Conservation (phyloP, 257 asterid species). For the Nicotiana obtusifolia region DNA sequence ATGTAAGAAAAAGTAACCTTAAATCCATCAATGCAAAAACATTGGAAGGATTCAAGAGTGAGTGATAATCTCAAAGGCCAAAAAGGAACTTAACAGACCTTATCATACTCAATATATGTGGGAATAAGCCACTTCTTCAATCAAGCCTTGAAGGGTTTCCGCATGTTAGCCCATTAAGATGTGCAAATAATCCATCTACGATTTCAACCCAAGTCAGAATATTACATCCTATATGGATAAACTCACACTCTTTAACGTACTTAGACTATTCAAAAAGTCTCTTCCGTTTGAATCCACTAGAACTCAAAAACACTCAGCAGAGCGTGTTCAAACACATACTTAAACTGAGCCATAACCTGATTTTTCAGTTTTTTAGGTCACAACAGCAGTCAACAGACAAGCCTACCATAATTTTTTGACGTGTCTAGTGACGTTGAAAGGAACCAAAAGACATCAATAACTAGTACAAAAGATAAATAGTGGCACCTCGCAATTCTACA, state of each 20-base stretch:
- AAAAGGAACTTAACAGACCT: conserved; percentile 84
- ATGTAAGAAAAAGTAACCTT: conserved; percentile 55
- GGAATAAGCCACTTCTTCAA: conserved; percentile 72
- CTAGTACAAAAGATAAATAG: neutral
- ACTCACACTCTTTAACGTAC: conserved; percentile 43
- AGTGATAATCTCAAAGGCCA: conserved; percentile 53
- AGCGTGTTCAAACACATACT: neutral
- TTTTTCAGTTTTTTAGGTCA: neutral
- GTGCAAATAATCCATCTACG: conserved; percentile 97
- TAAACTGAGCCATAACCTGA: neutral
- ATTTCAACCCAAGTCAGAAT: conserved; percentile 94
- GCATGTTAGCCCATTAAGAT: conserved; percentile 90
- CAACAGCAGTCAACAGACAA: neutral
- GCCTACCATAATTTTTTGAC: neutral
- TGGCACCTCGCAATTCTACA: neutral
- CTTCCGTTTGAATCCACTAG: conserved; percentile 26
- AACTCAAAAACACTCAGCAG: conserved; percentile 2
- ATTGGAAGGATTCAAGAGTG: conserved; percentile 55
- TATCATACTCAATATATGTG: conserved; percentile 54
- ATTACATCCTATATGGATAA: conserved; percentile 49
- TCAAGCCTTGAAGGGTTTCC: conserved; percentile 85
- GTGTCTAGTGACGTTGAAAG: neutral
- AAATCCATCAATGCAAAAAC: conserved; percentile 65
- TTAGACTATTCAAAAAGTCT: conserved; percentile 39
- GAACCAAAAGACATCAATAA: neutral